Evolutionary conservation across 768 basidiomycete species (phyloP).

Genomic region (Auricularia sp.): DNA sequence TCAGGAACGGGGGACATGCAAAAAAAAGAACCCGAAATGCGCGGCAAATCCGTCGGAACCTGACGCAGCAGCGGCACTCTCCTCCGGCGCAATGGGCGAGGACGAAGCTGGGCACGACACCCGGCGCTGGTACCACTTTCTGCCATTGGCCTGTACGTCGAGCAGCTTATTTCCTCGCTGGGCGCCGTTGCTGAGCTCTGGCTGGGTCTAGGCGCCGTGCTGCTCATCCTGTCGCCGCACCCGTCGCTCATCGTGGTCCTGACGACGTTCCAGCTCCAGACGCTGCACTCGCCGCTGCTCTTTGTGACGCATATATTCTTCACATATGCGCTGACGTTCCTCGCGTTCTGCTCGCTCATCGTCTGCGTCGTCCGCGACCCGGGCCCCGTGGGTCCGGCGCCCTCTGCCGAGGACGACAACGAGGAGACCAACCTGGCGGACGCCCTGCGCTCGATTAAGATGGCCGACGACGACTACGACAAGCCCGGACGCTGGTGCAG

Average conservation of each 20-base stretch:
- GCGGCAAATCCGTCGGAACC: too few species aligned
- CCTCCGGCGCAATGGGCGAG: neutral
- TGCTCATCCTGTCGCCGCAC: slow-evolving; percentile 59
- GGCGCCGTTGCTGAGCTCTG: neutral
- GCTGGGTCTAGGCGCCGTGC: slow-evolving; percentile 30
- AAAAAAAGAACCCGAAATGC: too few species aligned
- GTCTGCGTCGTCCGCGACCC: slow-evolving; percentile 67
- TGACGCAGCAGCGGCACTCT: too few species aligned
- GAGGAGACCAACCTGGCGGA: slow-evolving; percentile 45
- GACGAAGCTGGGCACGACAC: neutral
- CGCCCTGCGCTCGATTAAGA: slow-evolving; percentile 37
- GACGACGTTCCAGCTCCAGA: slow-evolving; percentile 53
- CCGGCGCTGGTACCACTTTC: neutral
- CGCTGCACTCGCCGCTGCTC: slow-evolving; percentile 33
- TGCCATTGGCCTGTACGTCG: neutral
- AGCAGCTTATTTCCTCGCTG: neutral
- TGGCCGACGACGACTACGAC: slow-evolving; percentile 27
- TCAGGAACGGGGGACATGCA: too few species aligned
- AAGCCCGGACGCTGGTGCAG: slow-evolving; percentile 62
- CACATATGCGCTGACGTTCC: slow-evolving; percentile 56
- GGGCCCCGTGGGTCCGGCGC: slow-evolving; percentile 39
- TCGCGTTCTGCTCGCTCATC: slow-evolving; percentile 63
- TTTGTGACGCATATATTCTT: slow-evolving; percentile 47
- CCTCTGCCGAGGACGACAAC: slow-evolving; percentile 17
- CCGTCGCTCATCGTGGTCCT: slow-evolving; percentile 63